phyloP scores from a whole-genome alignment of 2,329 filamentous ascomycete species.

The Aspergillus fructus region DNA sequence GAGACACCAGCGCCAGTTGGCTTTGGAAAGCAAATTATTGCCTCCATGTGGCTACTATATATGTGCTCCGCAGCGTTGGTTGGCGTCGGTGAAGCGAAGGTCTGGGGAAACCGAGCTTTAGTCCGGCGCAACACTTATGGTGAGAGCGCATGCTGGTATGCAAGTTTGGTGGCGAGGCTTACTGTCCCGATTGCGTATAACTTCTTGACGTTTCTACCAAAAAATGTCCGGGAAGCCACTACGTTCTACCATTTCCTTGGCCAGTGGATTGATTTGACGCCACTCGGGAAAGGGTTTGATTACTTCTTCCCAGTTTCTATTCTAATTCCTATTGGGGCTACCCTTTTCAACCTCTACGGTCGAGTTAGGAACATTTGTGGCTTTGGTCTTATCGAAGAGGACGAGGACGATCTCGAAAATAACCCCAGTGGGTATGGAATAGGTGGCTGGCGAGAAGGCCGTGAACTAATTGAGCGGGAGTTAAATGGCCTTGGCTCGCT shows the following conservation, averaged over 20 bases:
- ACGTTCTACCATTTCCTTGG: slow-evolving; percentile 88
- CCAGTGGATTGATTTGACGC: slow-evolving; percentile 76
- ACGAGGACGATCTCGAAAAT: slow-evolving; percentile 64
- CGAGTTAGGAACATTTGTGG: slow-evolving; percentile 74
- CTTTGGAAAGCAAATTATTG: slow-evolving; percentile 81
- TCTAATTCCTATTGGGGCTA: slow-evolving; percentile 79
- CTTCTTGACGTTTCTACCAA: slow-evolving; percentile 85
- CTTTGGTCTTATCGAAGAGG: slow-evolving; percentile 75
- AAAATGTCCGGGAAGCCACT: slow-evolving; percentile 70
- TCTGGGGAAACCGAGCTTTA: slow-evolving; percentile 94
- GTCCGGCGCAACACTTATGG: slow-evolving; percentile 88
- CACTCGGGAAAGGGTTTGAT: slow-evolving; percentile 79
- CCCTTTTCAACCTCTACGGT: slow-evolving; percentile 85
- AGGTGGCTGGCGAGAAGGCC: slow-evolving; percentile 86
- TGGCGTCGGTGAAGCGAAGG: slow-evolving; percentile 87
- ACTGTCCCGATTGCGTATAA: slow-evolving; percentile 95
- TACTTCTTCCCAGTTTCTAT: slow-evolving; percentile 86
- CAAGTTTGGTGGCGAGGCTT: slow-evolving; percentile 85
- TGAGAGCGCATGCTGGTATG: slow-evolving; percentile 95
- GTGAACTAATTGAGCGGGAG: slow-evolving; percentile 86
- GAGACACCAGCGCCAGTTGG: slow-evolving; percentile 73
- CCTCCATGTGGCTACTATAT: slow-evolving; percentile 87
- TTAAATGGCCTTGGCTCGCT: slow-evolving; percentile 60
- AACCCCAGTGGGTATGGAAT: slow-evolving; percentile 67
- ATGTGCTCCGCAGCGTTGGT: slow-evolving; percentile 90